Conservation (phyloP, 202 grass and related monocot genomes). For the Zizania palustris region DNA sequence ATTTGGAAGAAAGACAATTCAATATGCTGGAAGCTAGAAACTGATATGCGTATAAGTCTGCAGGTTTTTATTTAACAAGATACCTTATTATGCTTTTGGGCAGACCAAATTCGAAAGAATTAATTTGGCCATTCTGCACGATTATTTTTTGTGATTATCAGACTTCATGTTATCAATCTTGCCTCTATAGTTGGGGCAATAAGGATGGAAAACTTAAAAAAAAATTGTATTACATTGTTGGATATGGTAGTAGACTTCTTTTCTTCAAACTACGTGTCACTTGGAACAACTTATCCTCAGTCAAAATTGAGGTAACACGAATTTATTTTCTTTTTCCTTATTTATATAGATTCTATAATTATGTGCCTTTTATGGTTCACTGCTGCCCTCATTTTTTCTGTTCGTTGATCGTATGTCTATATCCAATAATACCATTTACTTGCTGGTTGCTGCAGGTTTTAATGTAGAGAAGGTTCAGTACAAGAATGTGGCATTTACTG, state of each 20-base stretch:
- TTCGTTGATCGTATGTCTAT: conserved; percentile 15
- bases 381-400: background rate
- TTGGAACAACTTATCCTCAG: background rate
- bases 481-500: conserved; percentile 92
- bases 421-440: conserved; percentile 18
- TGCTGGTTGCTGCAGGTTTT: conserved; percentile 60
- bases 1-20: background rate
- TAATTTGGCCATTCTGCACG: too few species aligned
- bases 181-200: background rate
- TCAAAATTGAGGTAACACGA: background rate
- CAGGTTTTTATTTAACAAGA: background rate
- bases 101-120: background rate
- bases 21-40: background rate
- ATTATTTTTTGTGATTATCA: background rate
- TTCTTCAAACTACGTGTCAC: conserved; percentile 17
- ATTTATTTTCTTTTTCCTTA: background rate
- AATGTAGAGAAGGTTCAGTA: conserved; percentile 99
- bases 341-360: background rate
- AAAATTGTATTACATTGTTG: background rate
- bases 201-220: background rate
- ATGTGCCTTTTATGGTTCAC: background rate
- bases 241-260: background rate
- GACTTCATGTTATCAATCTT: background rate
- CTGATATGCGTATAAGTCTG: background rate
- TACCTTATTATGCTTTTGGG: conserved; percentile 21